Evolutionary conservation across 1,284 basidiomycete genomes (phyloP).

Genomic region (Volvariella surrecta): DNA sequence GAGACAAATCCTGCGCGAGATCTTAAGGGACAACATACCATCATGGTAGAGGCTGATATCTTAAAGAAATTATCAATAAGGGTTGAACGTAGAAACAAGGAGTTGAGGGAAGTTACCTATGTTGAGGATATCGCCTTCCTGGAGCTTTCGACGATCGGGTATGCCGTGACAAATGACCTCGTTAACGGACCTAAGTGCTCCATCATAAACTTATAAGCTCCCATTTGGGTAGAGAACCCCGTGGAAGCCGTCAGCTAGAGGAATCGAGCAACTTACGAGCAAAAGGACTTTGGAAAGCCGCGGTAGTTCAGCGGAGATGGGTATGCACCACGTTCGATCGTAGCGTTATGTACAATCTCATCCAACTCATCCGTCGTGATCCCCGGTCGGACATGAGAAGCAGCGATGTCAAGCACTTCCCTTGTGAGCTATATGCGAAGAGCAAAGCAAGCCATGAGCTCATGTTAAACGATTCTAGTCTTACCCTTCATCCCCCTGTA

Average conservation of each 20-base stretch:
- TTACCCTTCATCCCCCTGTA: too few species aligned
- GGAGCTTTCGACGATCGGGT: constrained; percentile 80
- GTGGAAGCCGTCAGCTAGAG: constrained; percentile 3
- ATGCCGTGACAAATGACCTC: constrained; percentile 98
- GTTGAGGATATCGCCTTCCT: constrained; percentile 92
- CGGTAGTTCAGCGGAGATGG: constrained; percentile 94
- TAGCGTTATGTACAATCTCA: constrained; percentile 90
- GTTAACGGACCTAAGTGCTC: constrained; percentile 67
- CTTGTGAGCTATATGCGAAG: constrained; percentile 58
- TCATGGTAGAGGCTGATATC: constrained; percentile 65
- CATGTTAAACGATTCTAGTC: constrained; percentile 8
- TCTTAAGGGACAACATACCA: constrained; percentile 28
- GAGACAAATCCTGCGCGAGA: not conserved
- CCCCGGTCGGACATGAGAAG: constrained; percentile 79
- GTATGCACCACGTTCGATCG: constrained; percentile 87
- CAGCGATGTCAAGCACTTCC: constrained; percentile 89
- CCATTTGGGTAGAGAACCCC: constrained; percentile 1
- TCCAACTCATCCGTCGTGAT: constrained; percentile 96
- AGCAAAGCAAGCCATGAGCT: constrained; percentile 9
- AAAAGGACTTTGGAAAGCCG: constrained; percentile 91
- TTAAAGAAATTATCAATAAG: constrained; percentile 16
- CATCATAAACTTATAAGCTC: constrained; percentile 4
- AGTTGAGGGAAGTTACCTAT: constrained; percentile 45
- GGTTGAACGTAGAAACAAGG: constrained; percentile 7
- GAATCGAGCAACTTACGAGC: constrained; percentile 60